Base-by-base conservation (phyloP, 257 asterid genomes). In the Scutellaria baicalensis region DNA sequence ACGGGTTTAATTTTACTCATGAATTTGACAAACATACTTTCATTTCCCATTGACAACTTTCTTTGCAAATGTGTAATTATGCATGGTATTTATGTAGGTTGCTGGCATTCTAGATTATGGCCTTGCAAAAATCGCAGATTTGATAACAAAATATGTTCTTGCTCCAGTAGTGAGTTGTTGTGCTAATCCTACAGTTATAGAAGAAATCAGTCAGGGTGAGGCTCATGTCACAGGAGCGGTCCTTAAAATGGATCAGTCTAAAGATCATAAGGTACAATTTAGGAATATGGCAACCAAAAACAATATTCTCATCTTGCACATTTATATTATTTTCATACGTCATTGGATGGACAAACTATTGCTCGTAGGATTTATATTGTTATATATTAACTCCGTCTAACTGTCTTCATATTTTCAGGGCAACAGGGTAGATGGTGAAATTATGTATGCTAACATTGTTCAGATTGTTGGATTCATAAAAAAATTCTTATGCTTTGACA, bases 71-170 rank as follows among this genome's bases (percentile, higher is more conserved):
- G 18, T 65, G 65, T 64, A 66, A 61, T 70, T 60, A 13, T 68
- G 59, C 55, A 12, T 76, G 72, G 52, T 77, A 77, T 44, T 70
- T 74, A 42, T 83, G 79, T 77, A 94, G 99, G 93, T 84, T 71
- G 83, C 85, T 75, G 91, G 84, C 38, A 76, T 91, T 58, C 84
- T 94, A 61, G 84, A 85, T 74, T 86, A 91, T 81, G 99, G 97
- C 71, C 86, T 94, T 64, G 95, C 95, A 56, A 94, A 84, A 80
- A 76, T 84, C 70, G 97, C 97, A 35, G 99, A 91, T 73, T 76
- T 84, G 84, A 77, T 89, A 79, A 83, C 81, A 55, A 91, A 91
- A 75, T 70, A 83, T 61, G 82, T 84, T 45, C 51, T 89, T 60
- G 68, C 73, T 74, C 99, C 93, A 51, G 78, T 82, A 43, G 83